Conservation (phyloP, 106 monocot genomes). For the Vanilla planifolia region DNA sequence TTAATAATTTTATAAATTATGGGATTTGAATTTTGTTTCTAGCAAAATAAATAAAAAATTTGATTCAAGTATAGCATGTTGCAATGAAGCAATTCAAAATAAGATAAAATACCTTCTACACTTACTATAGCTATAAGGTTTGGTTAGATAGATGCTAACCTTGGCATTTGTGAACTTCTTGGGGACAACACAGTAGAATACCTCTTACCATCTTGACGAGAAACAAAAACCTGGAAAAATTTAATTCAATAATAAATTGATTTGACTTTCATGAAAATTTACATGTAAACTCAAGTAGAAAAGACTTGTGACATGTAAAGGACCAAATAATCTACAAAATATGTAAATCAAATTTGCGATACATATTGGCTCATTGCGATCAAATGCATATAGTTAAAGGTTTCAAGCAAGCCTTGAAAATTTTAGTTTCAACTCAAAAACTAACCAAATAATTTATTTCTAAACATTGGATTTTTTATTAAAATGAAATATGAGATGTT, state of each 20-base stretch:
- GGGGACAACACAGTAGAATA: conserved; percentile 66
- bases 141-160: conserved; percentile 36
- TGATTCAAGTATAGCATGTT: no score
- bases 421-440: not conserved
- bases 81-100: no score
- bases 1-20: no score
- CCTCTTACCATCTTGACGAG: conserved; percentile 57
- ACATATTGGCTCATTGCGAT: not conserved
- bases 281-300: not conserved
- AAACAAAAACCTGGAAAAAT: conserved; percentile 60
- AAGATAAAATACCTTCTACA: no score
- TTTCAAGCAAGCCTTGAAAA: not conserved
- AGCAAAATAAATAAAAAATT: no score
- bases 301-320: not conserved
- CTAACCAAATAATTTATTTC: not conserved
- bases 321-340: not conserved
- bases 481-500: not conserved
- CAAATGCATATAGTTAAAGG: not conserved
- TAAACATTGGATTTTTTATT: not conserved
- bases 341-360: not conserved
- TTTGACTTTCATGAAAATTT: not conserved
- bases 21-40: not conserved
- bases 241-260: not conserved
- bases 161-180: conserved; percentile 37
- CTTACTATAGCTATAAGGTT: no score